These are phyloP conservation scores for Lagenidium giganteum DNA, from an alignment of 352 stramenopile genomes.

Conservation along the genomic window DNA sequence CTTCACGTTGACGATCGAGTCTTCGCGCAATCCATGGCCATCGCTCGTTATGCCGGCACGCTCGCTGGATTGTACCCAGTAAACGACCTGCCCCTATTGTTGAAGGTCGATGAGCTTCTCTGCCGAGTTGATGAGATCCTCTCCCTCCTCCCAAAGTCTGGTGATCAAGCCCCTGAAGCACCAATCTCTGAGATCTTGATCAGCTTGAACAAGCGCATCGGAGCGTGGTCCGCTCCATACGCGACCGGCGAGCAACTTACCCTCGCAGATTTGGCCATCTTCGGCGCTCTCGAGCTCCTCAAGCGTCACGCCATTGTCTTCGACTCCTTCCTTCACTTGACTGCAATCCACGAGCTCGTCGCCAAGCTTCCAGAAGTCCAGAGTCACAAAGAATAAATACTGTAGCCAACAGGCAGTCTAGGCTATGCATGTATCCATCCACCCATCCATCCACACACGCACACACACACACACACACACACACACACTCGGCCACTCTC, in stretches of 20 bases:
- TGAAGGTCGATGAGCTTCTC: slow-evolving; percentile 23
- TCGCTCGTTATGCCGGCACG: slow-evolving; percentile 29
- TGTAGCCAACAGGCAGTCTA: too few relatives aligned
- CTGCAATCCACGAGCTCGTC: slow-evolving; percentile 26
- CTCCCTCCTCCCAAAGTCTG: slow-evolving; percentile 7
- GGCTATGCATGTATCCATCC: too few relatives aligned
- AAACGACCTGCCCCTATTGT: slow-evolving; percentile 14
- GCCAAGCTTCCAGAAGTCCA: slow-evolving; percentile 23
- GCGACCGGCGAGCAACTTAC: slow-evolving; percentile 16
- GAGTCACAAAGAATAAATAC: too few relatives aligned
- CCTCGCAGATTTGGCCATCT: slow-evolving; percentile 27
- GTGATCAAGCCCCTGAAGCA: slow-evolving; percentile 19
- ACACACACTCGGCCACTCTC: too few relatives aligned
- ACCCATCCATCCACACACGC: too few relatives aligned
- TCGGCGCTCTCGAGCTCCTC: slow-evolving; percentile 17
- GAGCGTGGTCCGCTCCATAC: slow-evolving; percentile 9
- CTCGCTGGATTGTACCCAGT: slow-evolving; percentile 24
- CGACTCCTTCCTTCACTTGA: slow-evolving; percentile 28
- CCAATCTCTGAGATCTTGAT: slow-evolving; percentile 2
- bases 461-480: too few relatives aligned
- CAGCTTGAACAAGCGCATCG: slow-evolving; percentile 7
- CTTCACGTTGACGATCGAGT: slow-evolving; percentile 23
- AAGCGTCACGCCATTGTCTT: slow-evolving; percentile 18
- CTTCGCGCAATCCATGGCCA: slow-evolving; percentile 39
- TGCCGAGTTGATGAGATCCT: slow-evolving; percentile 12